Conservation (phyloP, 2,329 filamentous ascomycete genomes). For the Colletotrichum gigasporum region DNA sequence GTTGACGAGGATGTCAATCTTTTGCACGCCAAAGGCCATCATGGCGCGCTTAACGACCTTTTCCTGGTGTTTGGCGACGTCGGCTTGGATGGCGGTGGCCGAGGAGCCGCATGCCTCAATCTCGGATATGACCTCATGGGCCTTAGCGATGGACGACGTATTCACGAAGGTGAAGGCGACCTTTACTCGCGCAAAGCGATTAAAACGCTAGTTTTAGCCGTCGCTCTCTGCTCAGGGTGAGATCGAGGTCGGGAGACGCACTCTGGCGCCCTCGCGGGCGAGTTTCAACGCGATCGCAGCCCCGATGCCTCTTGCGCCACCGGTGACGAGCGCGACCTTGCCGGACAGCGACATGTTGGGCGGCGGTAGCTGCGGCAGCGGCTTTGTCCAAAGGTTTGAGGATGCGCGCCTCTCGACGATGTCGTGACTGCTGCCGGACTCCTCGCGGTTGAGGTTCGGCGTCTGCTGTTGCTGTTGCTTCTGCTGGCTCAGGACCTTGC, state of each 20-base stretch:
- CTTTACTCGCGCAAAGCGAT: slow-evolving; percentile 17
- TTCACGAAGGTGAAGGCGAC: slow-evolving; percentile 33
- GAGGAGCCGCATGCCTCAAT: slow-evolving; percentile 36
- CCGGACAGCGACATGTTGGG: slow-evolving; percentile 32
- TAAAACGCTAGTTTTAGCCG: slow-evolving; percentile 15
- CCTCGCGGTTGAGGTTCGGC: slow-evolving; percentile 9
- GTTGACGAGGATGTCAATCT: slow-evolving; percentile 35
- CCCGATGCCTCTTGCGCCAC: slow-evolving; percentile 65
- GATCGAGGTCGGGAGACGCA: slow-evolving; percentile 37
- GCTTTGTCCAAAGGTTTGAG: slow-evolving; percentile 32
- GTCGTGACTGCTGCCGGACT: slow-evolving; percentile 6
- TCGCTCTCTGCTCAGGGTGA: neutral
- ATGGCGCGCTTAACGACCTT: slow-evolving; percentile 32
- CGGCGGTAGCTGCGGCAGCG: slow-evolving; percentile 31
- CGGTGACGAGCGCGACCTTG: slow-evolving; percentile 36
- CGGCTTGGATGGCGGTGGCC: slow-evolving; percentile 34
- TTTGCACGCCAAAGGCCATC: slow-evolving; percentile 33
- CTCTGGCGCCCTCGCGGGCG: slow-evolving; percentile 63
- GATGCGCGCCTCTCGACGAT: slow-evolving; percentile 20
- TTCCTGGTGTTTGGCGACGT: slow-evolving; percentile 33
- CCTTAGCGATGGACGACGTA: slow-evolving; percentile 32
- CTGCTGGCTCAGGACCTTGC: slow-evolving; percentile 25
- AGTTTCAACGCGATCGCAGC: slow-evolving; percentile 67
- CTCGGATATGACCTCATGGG: slow-evolving; percentile 34
- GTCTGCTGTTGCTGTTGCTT: slow-evolving; percentile 6